Base-by-base conservation (phyloP, 2,329 filamentous ascomycete species). In the Fragosphaeria purpurea region DNA sequence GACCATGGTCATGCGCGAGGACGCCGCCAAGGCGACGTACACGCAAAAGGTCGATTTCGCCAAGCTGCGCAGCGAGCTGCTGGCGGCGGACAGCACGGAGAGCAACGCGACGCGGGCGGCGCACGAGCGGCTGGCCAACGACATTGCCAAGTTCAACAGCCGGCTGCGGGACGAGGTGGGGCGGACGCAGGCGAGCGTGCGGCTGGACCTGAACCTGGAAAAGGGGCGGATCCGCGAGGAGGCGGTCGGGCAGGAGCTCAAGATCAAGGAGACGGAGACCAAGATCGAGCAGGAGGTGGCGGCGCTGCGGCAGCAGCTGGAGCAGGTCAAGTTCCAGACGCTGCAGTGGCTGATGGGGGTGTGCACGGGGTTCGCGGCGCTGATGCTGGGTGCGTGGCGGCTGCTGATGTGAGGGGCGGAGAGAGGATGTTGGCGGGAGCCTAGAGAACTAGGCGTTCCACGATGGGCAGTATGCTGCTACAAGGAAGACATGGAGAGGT, bases 241-340 rank as follows among this genome's bases (percentile, higher is more conserved):
- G 73, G 89, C 90, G 13, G 94, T 95, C 58, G 85, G 86, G 52
- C 93, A 97, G 71, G 93, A 98, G 68, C 81, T 98, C 69, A 94
- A 95, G 73, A 88, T 98, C 62, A 96, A 95, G 73, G 93, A 98
- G 77, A 97, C 93, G 10, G 93, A 98, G 72, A 95, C 90, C 52
- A 84, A 94, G 69, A 97, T 98, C 62, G 93, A 98, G 73, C 91
- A 97, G 70, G 93, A 97, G 73, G 89, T 93, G 49, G 91, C 91
- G 41, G 85, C 86, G 35, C 67, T 98, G 63, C 76, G 88, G 58
- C 93, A 97, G 73, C 85, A 94, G 70, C 76, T 98, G 45, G 93
- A 98, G 71, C 86, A 88, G 58, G 93, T 98, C 67, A 98, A 98
- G 75, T 97, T 97, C 70, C 88, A 89, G 64, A 97, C 93, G 38